These are phyloP conservation scores for Fusarium duplospermum DNA, from an alignment of 2,329 filamentous ascomycete genomes.

Conservation along the genomic window DNA sequence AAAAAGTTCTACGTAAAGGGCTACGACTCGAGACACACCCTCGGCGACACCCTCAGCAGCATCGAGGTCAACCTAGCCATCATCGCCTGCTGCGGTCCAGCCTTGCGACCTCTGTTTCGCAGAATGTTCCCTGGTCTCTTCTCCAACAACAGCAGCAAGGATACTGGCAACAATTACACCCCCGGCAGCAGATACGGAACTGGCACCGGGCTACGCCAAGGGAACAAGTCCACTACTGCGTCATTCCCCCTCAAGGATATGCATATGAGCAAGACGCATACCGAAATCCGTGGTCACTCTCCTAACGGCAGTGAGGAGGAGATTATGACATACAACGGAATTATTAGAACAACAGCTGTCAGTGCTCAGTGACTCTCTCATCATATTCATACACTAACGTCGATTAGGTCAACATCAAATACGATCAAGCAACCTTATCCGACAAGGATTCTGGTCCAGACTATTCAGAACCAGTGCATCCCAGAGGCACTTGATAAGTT, in stretches of 20 bases:
- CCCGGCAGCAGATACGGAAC: conserved; percentile 17
- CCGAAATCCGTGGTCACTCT: conserved; percentile 35
- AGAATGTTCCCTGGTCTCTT: conserved; percentile 39
- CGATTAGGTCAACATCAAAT: conserved; percentile 22
- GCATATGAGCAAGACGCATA: conserved; percentile 21
- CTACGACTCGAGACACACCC: conserved; percentile 39
- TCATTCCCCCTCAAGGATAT: conserved; percentile 35
- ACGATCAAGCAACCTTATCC: conserved; percentile 19
- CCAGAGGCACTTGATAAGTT: not conserved
- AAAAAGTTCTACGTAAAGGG: conserved; percentile 33
- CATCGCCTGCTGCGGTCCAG: conserved; percentile 51
- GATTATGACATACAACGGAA: conserved; percentile 42
- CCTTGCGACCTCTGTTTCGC: conserved; percentile 33
- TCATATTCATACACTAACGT: not conserved
- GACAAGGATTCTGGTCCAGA: conserved; percentile 5
- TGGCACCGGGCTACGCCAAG: conserved; percentile 2
- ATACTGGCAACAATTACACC: conserved; percentile 15
- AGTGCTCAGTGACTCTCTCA: not conserved
- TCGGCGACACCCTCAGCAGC: conserved; percentile 48
- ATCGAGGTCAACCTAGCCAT: conserved; percentile 54
- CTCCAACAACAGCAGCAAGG: conserved; percentile 25
- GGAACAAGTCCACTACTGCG: not conserved
- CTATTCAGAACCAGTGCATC: not conserved
- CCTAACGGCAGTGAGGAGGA: conserved; percentile 39
- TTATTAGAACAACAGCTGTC: conserved; percentile 33